These are phyloP conservation scores for Thoreauomyces humboldtii DNA, from an alignment of 192 early-diverging fungal genomes.

Conservation along the genomic window DNA sequence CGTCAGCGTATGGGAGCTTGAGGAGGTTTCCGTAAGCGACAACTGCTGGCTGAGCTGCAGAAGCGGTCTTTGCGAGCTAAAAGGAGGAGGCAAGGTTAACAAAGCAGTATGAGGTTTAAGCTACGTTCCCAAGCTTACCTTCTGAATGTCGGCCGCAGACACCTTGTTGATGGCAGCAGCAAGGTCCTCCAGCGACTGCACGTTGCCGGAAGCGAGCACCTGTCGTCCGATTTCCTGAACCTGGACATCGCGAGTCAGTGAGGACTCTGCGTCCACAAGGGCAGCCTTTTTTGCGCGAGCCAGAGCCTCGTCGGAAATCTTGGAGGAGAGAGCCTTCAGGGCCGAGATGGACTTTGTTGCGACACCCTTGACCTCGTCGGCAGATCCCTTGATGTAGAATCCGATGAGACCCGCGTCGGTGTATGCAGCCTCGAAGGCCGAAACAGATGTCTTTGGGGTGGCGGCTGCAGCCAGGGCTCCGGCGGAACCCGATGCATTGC, in stretches of 20 bases:
- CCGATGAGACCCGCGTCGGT: conserved; percentile 91
- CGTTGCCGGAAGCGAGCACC: conserved; percentile 24
- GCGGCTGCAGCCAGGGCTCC: conserved; percentile 66
- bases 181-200: conserved; percentile 51
- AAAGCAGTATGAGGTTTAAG: too few species aligned
- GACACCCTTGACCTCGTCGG: conserved; percentile 36
- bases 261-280: conserved; percentile 45
- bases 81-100: too few species aligned
- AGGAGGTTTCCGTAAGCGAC: conserved; percentile 73
- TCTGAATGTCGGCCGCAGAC: conserved; percentile 58
- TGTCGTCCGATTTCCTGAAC: conserved; percentile 35
- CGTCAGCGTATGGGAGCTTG: conserved; percentile 74
- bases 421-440: conserved; percentile 81
- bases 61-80: conserved; percentile 57
- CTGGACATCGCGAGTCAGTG: conserved; percentile 25
- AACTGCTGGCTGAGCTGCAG: conserved; percentile 70
- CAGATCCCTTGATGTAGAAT: conserved; percentile 59
- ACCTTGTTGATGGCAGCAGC: conserved; percentile 62
- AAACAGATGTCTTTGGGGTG: conserved; percentile 46
- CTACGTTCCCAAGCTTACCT: conserved; percentile 41
- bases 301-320: conserved; percentile 33
- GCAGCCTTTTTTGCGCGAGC: conserved; percentile 49
- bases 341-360: conserved; percentile 37
- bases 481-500: conserved; percentile 29
- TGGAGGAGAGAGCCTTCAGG: conserved; percentile 37